phyloP scores from a whole-genome alignment of 2,329 filamentous ascomycete species.

The Microascus cirrosus region DNA sequence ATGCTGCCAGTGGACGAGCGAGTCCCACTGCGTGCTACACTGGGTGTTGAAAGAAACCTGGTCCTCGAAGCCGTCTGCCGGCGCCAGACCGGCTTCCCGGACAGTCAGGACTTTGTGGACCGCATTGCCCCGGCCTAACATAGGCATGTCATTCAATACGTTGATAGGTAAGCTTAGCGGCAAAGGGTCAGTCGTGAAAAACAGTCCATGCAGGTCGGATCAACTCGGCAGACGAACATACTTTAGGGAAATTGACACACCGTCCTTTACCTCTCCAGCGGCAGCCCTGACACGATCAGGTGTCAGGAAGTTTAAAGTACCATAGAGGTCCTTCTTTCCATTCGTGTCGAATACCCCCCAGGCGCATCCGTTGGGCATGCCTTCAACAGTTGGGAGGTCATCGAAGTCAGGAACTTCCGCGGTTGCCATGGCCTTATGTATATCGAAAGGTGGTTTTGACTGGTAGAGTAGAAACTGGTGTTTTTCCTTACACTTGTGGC shows the following conservation, averaged over 20 bases:
- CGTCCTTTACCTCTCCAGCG: too few relatives aligned
- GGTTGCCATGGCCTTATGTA: slow-evolving; percentile 20
- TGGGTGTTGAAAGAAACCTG: slow-evolving; percentile 1
- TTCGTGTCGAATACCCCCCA: slow-evolving; percentile 3
- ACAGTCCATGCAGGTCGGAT: too few relatives aligned
- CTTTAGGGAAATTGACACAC: too few relatives aligned
- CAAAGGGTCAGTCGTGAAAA: too few relatives aligned
- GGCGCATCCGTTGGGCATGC: background rate
- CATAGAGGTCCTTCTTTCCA: background rate
- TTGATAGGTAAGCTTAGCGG: too few relatives aligned
- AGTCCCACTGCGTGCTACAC: slow-evolving; percentile 3
- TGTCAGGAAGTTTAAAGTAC: background rate
- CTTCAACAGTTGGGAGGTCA: background rate
- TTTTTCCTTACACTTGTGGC: too few relatives aligned
- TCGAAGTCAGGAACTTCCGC: slow-evolving; percentile 5
- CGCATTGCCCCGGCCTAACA: too few relatives aligned
- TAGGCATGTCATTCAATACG: too few relatives aligned
- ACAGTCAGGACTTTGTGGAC: too few relatives aligned
- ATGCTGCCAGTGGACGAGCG: slow-evolving; percentile 24
- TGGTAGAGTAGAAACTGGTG: too few relatives aligned
- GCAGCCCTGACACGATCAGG: too few relatives aligned
- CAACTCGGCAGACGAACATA: too few relatives aligned
- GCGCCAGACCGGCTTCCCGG: background rate
- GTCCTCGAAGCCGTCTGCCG: background rate
- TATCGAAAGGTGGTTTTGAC: slow-evolving; percentile 12